Percentiles rank a stretch among this genome's conserved stretches.
phyloP scores from a whole-genome alignment of 2,329 filamentous ascomycete species.

The Plectosphaerella plurivora region DNA sequence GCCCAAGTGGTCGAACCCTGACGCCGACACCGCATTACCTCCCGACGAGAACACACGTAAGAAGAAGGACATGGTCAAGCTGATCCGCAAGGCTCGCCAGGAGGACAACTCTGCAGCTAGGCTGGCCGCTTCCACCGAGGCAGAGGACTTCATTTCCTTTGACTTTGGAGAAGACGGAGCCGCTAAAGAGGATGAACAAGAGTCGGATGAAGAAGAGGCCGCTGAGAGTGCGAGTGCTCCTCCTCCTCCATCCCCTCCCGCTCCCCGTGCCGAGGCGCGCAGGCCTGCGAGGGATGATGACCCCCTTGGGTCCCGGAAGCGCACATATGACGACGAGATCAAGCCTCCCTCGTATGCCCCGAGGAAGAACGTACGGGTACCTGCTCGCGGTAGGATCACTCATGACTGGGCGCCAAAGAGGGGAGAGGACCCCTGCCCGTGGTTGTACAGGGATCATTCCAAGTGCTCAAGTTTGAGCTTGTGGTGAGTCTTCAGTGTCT shows the following conservation, averaged over 20 bases:
- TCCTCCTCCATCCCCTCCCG: conserved; percentile 14
- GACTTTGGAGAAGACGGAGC: conserved; percentile 59
- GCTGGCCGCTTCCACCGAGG: conserved; percentile 48
- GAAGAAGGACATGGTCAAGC: conserved; percentile 80
- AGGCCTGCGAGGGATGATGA: conserved; percentile 13
- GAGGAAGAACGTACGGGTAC: conserved; percentile 46
- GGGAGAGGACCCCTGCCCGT: conserved; percentile 52
- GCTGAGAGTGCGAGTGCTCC: conserved; percentile 5
- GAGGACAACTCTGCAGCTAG: conserved; percentile 42
- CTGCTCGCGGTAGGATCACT: conserved; percentile 44
- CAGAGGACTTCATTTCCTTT: conserved; percentile 88
- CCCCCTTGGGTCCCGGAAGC: conserved; percentile 64
- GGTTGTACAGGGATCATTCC: conserved; percentile 54
- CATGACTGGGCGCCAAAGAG: conserved; percentile 45
- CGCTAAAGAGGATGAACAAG: conserved; percentile 19
- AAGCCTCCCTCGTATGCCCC: conserved; percentile 51
- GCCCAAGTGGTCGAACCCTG: conserved; percentile 93
- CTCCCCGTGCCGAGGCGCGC: conserved; percentile 10
- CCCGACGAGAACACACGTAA: conserved; percentile 66
- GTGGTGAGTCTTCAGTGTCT: conserved; percentile 41
- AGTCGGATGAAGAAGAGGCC: conserved; percentile 2
- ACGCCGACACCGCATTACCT: conserved; percentile 85
- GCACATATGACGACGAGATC: conserved; percentile 66
- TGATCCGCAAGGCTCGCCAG: conserved; percentile 85
- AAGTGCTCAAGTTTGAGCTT: conserved; percentile 47